A percentile compares a stretch with the other conserved stretches of the same genome.
Conservation (phyloP, 2,329 filamentous ascomycete genomes). For the Alternaria sp. region DNA sequence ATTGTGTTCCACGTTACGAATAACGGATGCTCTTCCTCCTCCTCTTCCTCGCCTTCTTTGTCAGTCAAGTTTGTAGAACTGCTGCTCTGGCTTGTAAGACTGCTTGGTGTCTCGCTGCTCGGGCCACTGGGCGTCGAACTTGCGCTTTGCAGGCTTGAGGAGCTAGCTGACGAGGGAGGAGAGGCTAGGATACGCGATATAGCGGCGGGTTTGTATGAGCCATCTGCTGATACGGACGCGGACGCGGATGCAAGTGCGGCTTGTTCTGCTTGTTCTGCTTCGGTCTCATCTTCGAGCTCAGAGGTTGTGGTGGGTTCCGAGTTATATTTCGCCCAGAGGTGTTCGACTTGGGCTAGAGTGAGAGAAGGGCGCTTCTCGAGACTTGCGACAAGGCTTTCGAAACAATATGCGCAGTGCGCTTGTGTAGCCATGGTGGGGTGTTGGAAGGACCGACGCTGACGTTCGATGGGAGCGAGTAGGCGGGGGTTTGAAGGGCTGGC, state of each 20-base stretch:
- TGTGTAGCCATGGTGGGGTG: conserved; percentile 74
- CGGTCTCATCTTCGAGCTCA: conserved; percentile 15
- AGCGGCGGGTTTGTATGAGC: conserved; percentile 51
- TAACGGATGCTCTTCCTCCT: conserved; percentile 66
- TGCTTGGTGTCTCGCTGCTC: conserved; percentile 49
- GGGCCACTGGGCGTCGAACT: conserved; percentile 56
- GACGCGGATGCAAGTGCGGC: conserved; percentile 8
- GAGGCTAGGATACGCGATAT: conserved; percentile 56
- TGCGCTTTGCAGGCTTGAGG: conserved; percentile 58
- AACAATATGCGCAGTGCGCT: conserved; percentile 91
- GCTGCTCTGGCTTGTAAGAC: conserved; percentile 53
- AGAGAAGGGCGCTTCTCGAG: conserved; percentile 75
- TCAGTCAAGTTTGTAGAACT: conserved; percentile 45
- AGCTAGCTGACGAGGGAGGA: conserved; percentile 52
- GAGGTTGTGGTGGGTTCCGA: conserved; percentile 29
- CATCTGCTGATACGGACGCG: conserved; percentile 27
- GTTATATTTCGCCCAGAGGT: conserved; percentile 69
- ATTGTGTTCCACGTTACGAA: conserved; percentile 96
- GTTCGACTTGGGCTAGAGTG: conserved; percentile 72
- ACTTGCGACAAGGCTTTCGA: conserved; percentile 81
- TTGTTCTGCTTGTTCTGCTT: conserved; percentile 6
- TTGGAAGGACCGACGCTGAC: conserved; percentile 1
- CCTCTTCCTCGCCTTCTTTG: conserved; percentile 38
- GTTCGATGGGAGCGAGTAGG: neutral
- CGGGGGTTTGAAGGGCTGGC: neutral